Evolutionary conservation across 2,329 filamentous ascomycete genomes (phyloP), one percentile per base, ranked within the genome.

Genomic region (Beauveria asiatica): DNA sequence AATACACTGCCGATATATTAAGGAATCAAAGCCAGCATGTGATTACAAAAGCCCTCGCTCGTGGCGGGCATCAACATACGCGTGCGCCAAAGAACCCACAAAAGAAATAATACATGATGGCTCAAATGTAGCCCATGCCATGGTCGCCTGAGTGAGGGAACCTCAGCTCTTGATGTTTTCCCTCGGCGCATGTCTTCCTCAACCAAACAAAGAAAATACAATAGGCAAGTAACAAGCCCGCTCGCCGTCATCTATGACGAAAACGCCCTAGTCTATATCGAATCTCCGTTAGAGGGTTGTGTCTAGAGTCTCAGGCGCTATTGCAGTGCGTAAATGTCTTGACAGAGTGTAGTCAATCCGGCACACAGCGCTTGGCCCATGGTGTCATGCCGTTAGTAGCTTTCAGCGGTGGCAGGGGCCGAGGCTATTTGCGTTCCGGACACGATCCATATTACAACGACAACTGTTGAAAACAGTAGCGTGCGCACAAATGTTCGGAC

Each of bases 401-500:
- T 37, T 30, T 56, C 52, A 16, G n/a, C 25, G 25, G 44, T 10
- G 9, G 30, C 27, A 19, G 59, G 27, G 17, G 62, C n/a, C 19
- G 60, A 42, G 48, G 48, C 60, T 56, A 77, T 68, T 51, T 65
- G 69, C 39, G 65, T 67, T 4, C 76, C 71, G 3, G 75, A 76
- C 25, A 75, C 51, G 16, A 76, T 63, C 76, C 78, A 81, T 57
- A 81, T 63, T 19, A 75, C 59, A 39, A 78, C 64, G 44, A 78
- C 74, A 45, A 77, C 66, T 42, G 74, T 67, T 13, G 76, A 73
- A 62, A 80, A 74, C 16, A 78, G 51, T n/a, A 77, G 66, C 13
- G 73, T 68, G n/a, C 77, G 74, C 48, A 75, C 64, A 62, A 81
- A 81, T 5, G 70, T 72, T 23, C 70, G 68, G 10, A 70, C 52